These are phyloP conservation scores for Xylariomycetidae sp. DNA, from an alignment of 2,329 filamentous ascomycete genomes.

Conservation along the genomic window DNA sequence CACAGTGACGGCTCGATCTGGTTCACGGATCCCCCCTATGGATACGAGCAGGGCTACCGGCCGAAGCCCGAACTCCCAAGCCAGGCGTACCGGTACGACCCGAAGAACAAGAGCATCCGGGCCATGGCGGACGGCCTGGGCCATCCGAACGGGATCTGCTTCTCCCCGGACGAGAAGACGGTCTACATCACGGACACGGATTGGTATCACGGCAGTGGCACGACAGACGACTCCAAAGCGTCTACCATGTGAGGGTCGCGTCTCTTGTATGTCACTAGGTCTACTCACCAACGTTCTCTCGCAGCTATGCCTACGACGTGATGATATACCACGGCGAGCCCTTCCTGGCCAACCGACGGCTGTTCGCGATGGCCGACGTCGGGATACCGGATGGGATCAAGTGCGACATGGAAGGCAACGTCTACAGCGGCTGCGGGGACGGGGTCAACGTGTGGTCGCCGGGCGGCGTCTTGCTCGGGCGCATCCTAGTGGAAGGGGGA, in stretches of 20 bases:
- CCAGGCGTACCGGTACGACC: constrained; percentile 43
- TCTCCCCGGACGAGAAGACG: constrained; percentile 37
- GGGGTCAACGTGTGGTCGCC: constrained; percentile 43
- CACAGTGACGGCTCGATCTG: constrained; percentile 37
- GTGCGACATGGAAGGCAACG: constrained; percentile 39
- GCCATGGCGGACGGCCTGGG: constrained; percentile 42
- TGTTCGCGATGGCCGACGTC: constrained; percentile 43
- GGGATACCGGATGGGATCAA: constrained; percentile 44
- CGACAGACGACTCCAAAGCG: constrained; percentile 18
- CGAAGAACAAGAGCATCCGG: constrained; percentile 30
- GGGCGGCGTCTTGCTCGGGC: constrained; percentile 38
- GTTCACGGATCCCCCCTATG: constrained; percentile 46
- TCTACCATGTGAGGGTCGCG: constrained; percentile 21
- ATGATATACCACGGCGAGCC: constrained; percentile 21
- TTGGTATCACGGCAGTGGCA: constrained; percentile 25
- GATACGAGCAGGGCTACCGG: constrained; percentile 40
- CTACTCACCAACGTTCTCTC: neutral
- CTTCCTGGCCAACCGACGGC: constrained; percentile 39
- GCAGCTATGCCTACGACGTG: constrained; percentile 32
- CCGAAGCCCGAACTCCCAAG: constrained; percentile 36
- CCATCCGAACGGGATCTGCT: constrained; percentile 39
- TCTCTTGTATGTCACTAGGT: neutral
- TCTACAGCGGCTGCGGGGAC: constrained; percentile 44
- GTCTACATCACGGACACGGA: constrained; percentile 41
- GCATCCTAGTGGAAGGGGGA: constrained; percentile 35